A percentile compares a stretch with the other conserved stretches of the same genome.
Evolutionary conservation across 768 basidiomycete species (phyloP).

Genomic region (Russula foetens): DNA sequence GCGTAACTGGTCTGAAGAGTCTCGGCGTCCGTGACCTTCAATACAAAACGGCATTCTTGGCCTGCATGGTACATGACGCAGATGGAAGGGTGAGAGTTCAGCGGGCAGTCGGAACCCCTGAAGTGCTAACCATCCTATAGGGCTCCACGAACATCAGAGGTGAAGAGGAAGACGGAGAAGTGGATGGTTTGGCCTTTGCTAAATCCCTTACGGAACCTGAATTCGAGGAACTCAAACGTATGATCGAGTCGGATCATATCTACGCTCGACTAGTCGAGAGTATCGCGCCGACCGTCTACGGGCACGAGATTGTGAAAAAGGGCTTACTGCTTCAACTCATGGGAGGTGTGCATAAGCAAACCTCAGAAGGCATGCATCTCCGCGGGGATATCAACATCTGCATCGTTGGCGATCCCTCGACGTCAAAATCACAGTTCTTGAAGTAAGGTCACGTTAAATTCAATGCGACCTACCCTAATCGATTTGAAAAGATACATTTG

Average conservation of each 20-base stretch:
- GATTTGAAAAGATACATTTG: constrained; percentile 72
- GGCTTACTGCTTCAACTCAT: constrained; percentile 92
- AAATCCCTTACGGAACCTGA: constrained; percentile 88
- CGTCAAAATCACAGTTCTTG: constrained; percentile 97
- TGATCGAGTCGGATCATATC: constrained; percentile 94
- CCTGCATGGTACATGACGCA: constrained; percentile 93
- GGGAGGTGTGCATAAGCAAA: constrained; percentile 98
- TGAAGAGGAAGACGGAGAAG: constrained; percentile 74
- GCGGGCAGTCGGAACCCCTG: not conserved
- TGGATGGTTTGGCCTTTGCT: constrained; percentile 77
- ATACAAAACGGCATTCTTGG: constrained; percentile 97
- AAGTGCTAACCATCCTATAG: constrained; percentile 31
- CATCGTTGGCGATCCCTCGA: constrained; percentile 94
- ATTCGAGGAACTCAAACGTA: constrained; percentile 86
- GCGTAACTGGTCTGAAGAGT: constrained; percentile 91
- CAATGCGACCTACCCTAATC: not conserved
- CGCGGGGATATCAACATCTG: constrained; percentile 98
- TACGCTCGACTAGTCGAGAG: constrained; percentile 89
- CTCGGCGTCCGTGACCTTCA: constrained; percentile 92
- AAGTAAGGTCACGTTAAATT: constrained; percentile 53
- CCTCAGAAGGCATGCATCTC: constrained; percentile 93
- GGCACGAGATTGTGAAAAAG: constrained; percentile 99
- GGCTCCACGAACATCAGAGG: constrained; percentile 83
- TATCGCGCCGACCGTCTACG: constrained; percentile 97
- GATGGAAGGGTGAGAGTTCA: constrained; percentile 67